Evolutionary conservation across 768 basidiomycete species (phyloP).

Genomic region (Serendipita indica): DNA sequence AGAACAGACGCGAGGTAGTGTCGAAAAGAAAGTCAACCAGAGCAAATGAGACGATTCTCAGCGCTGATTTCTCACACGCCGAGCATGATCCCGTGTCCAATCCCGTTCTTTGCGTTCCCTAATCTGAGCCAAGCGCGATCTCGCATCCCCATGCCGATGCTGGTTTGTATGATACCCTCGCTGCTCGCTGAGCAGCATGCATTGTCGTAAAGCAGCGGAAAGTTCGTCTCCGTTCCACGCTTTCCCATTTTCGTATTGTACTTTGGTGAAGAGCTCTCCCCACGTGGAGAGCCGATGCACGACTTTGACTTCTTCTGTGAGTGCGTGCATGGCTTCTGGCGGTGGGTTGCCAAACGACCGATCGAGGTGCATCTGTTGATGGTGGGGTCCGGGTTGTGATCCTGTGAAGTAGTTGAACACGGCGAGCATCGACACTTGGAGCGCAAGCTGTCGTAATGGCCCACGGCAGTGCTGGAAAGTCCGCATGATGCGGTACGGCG

Average conservation of each 20-base stretch:
- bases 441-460: not conserved
- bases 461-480: not conserved
- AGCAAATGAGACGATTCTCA: no score
- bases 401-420: not conserved
- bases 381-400: not conserved
- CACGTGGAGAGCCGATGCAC: not conserved
- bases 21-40: no score
- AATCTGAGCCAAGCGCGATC: not conserved
- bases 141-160: not conserved
- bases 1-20: constrained; percentile 1
- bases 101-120: not conserved
- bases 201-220: not conserved
- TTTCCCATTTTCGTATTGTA: constrained; percentile 5
- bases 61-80: not conserved
- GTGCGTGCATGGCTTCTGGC: not conserved
- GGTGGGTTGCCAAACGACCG: not conserved
- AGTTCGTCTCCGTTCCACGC: not conserved
- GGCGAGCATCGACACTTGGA: not conserved
- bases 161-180: not conserved
- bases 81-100: not conserved
- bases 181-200: constrained; percentile 1
- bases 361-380: not conserved
- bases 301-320: not conserved
- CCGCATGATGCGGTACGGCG: not conserved
- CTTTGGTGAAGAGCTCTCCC: constrained; percentile 6